Evolutionary conservation across 2,329 filamentous ascomycete genomes (phyloP), one percentile per base, ranked within the genome.

Genomic region (Dothideomycetidae sp.): DNA sequence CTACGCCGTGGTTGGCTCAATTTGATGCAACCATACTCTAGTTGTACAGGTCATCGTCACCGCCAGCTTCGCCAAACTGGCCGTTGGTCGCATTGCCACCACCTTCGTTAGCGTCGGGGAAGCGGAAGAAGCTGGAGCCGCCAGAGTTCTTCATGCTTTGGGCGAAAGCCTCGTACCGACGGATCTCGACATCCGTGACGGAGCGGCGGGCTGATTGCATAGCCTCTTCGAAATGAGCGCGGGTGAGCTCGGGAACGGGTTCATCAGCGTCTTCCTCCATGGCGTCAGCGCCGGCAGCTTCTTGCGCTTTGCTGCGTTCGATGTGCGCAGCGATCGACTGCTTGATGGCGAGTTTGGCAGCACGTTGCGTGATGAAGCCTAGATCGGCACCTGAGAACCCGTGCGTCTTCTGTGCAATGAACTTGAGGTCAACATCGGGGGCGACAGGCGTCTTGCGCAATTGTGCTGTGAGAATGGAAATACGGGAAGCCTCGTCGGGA

Each of bases 321-420:
- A 98, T 96, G 44, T 96, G 88, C 32, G 71, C 58, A 12, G 76
- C 68, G 52, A 98, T 98, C 18, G 88, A 78, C 68, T 98, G 79
- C 74, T 98, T 98, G 69, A 98, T 98, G 51, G 90, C 90, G 55
- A 96, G 78, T 77, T 98, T 98, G 70, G 93, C 90, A 37, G 90
- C 90, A 60, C 90, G 85, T 69, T 98, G 90, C 15, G 90, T 94
- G 58, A 98, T 86, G 69, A 96, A 98, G 46, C 90, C 90, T 59
- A 98, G 73, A 81, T 98, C 90, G 55, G 90, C 90, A 86, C 90
- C 90, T 40, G 90, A 96, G 75, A 96, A 98, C 46, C 90, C 90
- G 66, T 98, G 85, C 4, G 90, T 98, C 73, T 93, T 92, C 64
- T 78, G 80, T 38, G 90, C 88, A 57, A 98, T 96, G 71, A 76